Percentiles rank a stretch among this genome's conserved stretches.
Evolutionary conservation across 768 basidiomycete species (phyloP).

Genomic region (Mycena crocata): DNA sequence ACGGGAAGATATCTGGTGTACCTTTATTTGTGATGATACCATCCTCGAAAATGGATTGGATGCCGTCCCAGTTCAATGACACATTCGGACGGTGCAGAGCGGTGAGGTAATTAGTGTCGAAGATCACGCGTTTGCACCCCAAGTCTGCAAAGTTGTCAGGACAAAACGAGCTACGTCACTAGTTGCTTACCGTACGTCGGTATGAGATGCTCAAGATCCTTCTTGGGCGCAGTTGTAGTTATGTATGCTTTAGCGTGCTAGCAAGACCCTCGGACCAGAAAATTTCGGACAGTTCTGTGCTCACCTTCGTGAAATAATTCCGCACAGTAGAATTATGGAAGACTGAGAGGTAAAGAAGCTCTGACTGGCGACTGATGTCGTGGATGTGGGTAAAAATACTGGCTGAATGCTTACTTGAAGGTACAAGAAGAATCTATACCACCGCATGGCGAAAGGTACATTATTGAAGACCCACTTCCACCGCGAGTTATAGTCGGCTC

Average conservation of each 20-base stretch:
- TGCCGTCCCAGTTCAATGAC: slow-evolving; percentile 15
- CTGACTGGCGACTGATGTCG: neutral
- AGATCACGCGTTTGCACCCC: slow-evolving; percentile 15
- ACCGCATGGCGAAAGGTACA: slow-evolving; percentile 51
- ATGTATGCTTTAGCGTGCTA: slow-evolving; percentile 50
- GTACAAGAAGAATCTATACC: slow-evolving; percentile 40
- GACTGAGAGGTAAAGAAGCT: slow-evolving; percentile 20
- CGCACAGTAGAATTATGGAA: slow-evolving; percentile 22
- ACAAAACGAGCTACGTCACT: neutral
- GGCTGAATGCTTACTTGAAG: slow-evolving; percentile 23
- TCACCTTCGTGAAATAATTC: slow-evolving; percentile 17
- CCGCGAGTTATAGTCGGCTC: slow-evolving; percentile 40
- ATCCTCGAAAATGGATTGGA: neutral
- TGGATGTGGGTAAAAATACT: neutral
- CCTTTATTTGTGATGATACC: slow-evolving; percentile 13
- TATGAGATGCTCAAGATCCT: slow-evolving; percentile 57
- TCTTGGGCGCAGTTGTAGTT: slow-evolving; percentile 52
- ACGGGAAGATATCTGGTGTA: too few species aligned
- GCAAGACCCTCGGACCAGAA: neutral
- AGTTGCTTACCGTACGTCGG: slow-evolving; percentile 58
- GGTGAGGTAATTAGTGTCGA: slow-evolving; percentile 5
- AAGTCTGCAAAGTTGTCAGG: neutral
- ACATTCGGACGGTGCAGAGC: slow-evolving; percentile 14
- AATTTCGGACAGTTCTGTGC: neutral
- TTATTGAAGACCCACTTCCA: slow-evolving; percentile 56